Base-by-base conservation (phyloP, 805 yeast species). In the Maudiozyma barnettii region DNA sequence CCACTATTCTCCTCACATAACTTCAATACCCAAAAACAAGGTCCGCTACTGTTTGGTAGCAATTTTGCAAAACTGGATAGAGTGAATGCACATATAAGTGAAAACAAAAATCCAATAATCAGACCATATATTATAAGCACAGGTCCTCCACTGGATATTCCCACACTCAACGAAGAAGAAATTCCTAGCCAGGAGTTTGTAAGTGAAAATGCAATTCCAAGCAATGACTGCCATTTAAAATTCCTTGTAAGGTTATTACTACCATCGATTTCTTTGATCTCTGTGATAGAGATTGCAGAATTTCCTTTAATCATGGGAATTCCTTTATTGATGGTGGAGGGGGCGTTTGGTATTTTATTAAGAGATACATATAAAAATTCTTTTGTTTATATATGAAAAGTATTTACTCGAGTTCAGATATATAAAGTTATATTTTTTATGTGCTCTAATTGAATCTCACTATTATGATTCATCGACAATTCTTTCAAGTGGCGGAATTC, bases 151-250 rank as follows among this genome's bases (percentile, higher is more conserved):
- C 77, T 69, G 19, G 71, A 63, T 33, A 78, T 74, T 53, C 82
- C 80, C 4, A 79, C 69, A 36, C 74, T 69, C 51, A 78, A 65
- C 1, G 80, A 70, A 3, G 81, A 78, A 12, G 80, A 72, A 20
- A 78, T 73, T 47, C 82, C 82, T 49, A 74, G 72, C 82, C 83
- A 78, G 1, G 81, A 76, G 57, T 77, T 77, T 14, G 82, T 78
- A 39, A 78, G 60, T 13, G 82, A 81, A 52, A 78, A 78, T 9
- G 81, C 81, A 31, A 77, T 77, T 45, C 82, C 82, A 37, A 78
- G 58, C 1, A 78, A 59, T 1, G 81, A 71, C 65, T 70, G 60
- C 43, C 73, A 62, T n/a, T 67, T 63, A 54, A 74, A 75, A 37
- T 65, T 63, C 54, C 64, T 60, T 22, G 36, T 29, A 14, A 42